Conservation (phyloP, 140 eudicot species). For the Stevia rebaudiana region DNA sequence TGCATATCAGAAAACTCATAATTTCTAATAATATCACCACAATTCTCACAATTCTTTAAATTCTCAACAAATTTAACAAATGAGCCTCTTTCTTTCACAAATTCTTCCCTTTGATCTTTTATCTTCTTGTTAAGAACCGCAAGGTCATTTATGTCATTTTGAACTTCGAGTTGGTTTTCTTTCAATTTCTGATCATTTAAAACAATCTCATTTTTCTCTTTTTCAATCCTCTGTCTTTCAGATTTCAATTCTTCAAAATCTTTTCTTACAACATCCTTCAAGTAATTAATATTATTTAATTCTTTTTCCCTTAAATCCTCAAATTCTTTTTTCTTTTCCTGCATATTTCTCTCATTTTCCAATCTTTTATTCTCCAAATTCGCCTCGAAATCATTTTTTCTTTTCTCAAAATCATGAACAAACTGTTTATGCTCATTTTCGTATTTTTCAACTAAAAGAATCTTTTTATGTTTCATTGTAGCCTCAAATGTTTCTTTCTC, state of each 20-base stretch:
- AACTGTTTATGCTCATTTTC: conserved; percentile 42
- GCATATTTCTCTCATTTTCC: conserved; percentile 49
- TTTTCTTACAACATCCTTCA: conserved; percentile 48
- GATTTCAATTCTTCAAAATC: conserved; percentile 53
- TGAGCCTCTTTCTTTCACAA: conserved; percentile 43
- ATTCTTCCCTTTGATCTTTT: conserved; percentile 56
- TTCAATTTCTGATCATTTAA: conserved; percentile 44
- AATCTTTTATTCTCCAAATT: conserved; percentile 44
- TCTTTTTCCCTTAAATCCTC: conserved; percentile 55
- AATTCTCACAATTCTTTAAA: conserved; percentile 47
- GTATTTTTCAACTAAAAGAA: conserved; percentile 39
- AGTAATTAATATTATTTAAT: conserved; percentile 30
- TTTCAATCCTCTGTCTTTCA: conserved; percentile 44
- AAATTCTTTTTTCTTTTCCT: conserved; percentile 49
- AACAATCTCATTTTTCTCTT: conserved; percentile 49
- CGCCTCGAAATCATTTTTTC: conserved; percentile 44
- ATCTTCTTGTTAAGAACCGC: conserved; percentile 65
- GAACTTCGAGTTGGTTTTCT: conserved; percentile 63
- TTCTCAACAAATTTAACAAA: conserved; percentile 59
- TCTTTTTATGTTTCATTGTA: conserved; percentile 51
- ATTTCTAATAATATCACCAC: conserved; percentile 48
- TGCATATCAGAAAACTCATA: conserved; percentile 46
- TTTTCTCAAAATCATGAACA: conserved; percentile 56
- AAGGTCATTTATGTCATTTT: conserved; percentile 61
- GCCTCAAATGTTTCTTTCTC: conserved; percentile 72